Percentiles rank a stretch among this genome's conserved stretches.
phyloP scores from a whole-genome alignment of 2,329 filamentous ascomycete species.

The Zymoseptoria pseudotritici region DNA sequence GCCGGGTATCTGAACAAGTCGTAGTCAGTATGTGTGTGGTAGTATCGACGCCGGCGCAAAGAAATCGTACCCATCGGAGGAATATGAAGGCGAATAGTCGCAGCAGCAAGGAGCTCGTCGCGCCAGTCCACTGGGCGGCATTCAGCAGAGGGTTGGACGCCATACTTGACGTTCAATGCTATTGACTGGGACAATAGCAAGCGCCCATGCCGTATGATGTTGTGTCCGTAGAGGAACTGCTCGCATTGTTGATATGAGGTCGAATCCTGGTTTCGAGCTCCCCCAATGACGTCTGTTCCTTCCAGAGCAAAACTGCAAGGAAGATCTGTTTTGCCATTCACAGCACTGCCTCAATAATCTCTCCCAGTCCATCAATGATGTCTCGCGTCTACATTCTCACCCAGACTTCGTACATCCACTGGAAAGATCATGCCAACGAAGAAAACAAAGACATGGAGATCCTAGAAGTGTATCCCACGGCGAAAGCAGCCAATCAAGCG shows the following conservation, averaged over 20 bases:
- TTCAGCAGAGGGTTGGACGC: neutral
- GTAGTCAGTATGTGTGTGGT: conserved; percentile 7
- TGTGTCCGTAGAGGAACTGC: neutral
- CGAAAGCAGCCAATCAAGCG: neutral
- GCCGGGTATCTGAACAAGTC: conserved; percentile 27
- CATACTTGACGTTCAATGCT: neutral
- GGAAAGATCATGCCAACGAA: neutral
- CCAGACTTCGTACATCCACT: neutral
- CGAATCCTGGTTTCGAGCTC: neutral
- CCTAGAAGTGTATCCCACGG: neutral
- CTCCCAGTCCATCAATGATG: neutral
- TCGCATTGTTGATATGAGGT: neutral
- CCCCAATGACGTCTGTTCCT: neutral
- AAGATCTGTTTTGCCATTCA: neutral
- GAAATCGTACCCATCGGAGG: conserved; percentile 29
- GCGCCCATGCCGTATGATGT: neutral
- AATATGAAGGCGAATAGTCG: conserved; percentile 28
- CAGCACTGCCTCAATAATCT: neutral
- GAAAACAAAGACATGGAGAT: neutral
- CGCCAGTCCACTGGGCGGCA: conserved; percentile 14
- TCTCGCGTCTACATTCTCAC: neutral
- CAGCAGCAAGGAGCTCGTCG: conserved; percentile 21
- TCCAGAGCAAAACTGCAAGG: neutral
- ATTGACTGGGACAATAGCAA: neutral
- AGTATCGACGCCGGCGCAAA: conserved; percentile 14